These are phyloP conservation scores for Corchorus olitorius DNA, from an alignment of 345 rosid species.

Conservation along the genomic window DNA sequence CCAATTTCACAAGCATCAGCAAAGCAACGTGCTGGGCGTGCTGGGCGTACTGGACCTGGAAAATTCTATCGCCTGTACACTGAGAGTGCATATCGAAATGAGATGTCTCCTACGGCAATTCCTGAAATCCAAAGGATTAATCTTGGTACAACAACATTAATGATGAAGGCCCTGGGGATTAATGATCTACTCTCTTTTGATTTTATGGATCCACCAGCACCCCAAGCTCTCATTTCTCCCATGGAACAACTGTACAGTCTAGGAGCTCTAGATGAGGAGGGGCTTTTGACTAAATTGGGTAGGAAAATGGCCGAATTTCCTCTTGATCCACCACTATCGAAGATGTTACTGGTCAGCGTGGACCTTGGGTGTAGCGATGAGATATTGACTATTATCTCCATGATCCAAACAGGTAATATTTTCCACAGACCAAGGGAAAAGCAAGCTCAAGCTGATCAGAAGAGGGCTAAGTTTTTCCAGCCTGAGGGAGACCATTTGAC, in stretches of 20 bases:
- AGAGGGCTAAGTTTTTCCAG: slow-evolving; percentile 89
- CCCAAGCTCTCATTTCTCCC: slow-evolving; percentile 84
- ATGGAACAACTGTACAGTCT: slow-evolving; percentile 85
- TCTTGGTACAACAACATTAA: slow-evolving; percentile 66
- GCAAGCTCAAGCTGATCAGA: slow-evolving; percentile 96
- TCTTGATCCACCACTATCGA: slow-evolving; percentile 84
- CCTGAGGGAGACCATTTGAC: slow-evolving; percentile 94
- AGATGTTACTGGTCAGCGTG: slow-evolving; percentile 93
- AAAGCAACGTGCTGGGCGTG: slow-evolving; percentile 74
- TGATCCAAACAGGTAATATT: slow-evolving; percentile 91
- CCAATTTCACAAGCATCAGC: slow-evolving; percentile 86
- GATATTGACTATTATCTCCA: slow-evolving; percentile 82
- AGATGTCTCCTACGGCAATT: slow-evolving; percentile 75
- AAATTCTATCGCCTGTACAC: slow-evolving; percentile 71
- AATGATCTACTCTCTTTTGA: slow-evolving; percentile 74
- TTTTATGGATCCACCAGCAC: slow-evolving; percentile 77
- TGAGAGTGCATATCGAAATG: slow-evolving; percentile 72
- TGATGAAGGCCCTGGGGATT: slow-evolving; percentile 95
- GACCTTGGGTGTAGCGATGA: slow-evolving; percentile 97
- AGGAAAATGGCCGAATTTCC: slow-evolving; percentile 99
- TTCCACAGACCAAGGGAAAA: slow-evolving; percentile 91
- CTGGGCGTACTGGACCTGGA: slow-evolving; percentile 81
- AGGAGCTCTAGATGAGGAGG: slow-evolving; percentile 92
- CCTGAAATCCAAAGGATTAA: slow-evolving; percentile 95
- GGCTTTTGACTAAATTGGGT: slow-evolving; percentile 84